A percentile compares a stretch with the other conserved stretches of the same genome.
These are phyloP conservation scores for Exophiala sp. DNA, from an alignment of 2,329 filamentous ascomycete genomes.

Conservation along the genomic window DNA sequence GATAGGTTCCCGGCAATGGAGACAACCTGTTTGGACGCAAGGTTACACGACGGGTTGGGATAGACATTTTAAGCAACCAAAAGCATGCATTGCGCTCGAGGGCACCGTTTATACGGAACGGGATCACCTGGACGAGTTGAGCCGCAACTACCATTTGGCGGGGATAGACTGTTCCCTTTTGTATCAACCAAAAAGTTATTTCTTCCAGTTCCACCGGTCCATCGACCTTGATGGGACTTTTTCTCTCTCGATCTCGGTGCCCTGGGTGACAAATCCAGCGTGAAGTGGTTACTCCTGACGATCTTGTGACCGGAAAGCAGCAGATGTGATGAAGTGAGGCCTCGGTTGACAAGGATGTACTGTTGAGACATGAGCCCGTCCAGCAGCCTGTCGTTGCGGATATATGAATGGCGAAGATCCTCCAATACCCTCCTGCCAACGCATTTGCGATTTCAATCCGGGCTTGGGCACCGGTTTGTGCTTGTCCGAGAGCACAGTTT, in stretches of 20 bases:
- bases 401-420: conserved; percentile 15
- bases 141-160: conserved; percentile 9
- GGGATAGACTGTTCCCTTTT: conserved; percentile 14
- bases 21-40: conserved; percentile 1
- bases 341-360: conserved; percentile 18
- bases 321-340: conserved; percentile 7
- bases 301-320: conserved; percentile 14
- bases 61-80: conserved; percentile 5
- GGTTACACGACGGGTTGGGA: conserved; percentile 16
- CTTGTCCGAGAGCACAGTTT: conserved; percentile 4
- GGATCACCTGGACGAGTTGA: conserved; percentile 9
- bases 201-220: conserved; percentile 17
- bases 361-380: conserved; percentile 1
- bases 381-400: neutral
- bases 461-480: conserved; percentile 19
- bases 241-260: conserved; percentile 3
- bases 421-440: conserved; percentile 21
- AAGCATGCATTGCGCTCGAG: conserved; percentile 1
- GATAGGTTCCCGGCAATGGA: neutral
- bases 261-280: conserved; percentile 17
- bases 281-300: conserved; percentile 7
- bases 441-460: conserved; percentile 20
- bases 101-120: conserved; percentile 3
- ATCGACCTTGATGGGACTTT: conserved; percentile 2
- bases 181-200: conserved; percentile 10